phyloP scores from a whole-genome alignment of 2,329 filamentous ascomycete species.

The Botryotinia globosa region DNA sequence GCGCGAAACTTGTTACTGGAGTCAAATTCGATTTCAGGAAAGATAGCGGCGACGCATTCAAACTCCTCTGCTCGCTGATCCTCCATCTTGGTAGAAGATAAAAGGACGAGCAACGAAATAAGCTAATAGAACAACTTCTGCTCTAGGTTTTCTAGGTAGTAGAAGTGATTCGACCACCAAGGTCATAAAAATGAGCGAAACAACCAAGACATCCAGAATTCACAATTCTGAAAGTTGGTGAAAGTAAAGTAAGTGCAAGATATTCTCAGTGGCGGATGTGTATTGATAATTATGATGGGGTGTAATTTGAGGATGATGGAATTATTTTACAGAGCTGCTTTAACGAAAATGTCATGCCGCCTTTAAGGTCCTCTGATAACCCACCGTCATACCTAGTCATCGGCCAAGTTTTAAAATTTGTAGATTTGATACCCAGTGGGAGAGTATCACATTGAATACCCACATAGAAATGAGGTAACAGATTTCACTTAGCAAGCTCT shows the following conservation, averaged over 20 bases:
- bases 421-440: not conserved
- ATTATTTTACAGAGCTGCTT: conserved; percentile 32
- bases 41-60: conserved; percentile 61
- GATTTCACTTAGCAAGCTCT: not conserved
- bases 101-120: conserved; percentile 32
- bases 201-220: not conserved
- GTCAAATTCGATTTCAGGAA: conserved; percentile 57
- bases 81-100: conserved; percentile 55
- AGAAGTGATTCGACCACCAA: not conserved
- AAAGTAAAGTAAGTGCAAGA: not conserved
- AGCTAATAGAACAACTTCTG: conserved; percentile 32
- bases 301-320: not conserved
- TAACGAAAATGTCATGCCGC: conserved; percentile 13
- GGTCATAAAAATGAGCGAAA: conserved; percentile 19
- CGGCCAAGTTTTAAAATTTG: not conserved
- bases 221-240: not conserved
- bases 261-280: not conserved
- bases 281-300: not conserved
- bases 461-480: not conserved
- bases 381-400: not conserved
- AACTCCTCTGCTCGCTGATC: conserved; percentile 58
- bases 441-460: not conserved
- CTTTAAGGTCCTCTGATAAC: not conserved
- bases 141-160: conserved; percentile 21
- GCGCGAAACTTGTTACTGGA: conserved; percentile 46